These are phyloP conservation scores for Fusarium irregulare DNA, from an alignment of 2,329 filamentous ascomycete species.

Conservation along the genomic window DNA sequence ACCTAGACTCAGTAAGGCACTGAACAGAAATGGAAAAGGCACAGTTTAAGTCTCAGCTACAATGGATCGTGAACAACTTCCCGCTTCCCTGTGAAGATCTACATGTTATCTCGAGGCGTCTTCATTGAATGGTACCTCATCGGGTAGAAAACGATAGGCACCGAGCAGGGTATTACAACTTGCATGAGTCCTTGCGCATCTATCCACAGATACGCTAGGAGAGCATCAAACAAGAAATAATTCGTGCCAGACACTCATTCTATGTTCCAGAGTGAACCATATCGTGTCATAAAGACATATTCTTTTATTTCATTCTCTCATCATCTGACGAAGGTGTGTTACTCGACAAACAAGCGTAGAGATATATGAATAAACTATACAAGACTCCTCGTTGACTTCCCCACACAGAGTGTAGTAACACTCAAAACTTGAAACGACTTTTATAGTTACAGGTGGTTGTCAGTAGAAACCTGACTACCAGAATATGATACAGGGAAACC, in stretches of 20 bases:
- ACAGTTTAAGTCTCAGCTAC: background rate
- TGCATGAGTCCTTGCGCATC: background rate
- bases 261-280: background rate
- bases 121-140: background rate
- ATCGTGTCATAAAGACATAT: background rate
- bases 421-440: background rate
- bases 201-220: accelerated
- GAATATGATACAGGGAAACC: conserved; percentile 29
- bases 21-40: background rate
- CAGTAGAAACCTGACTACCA: background rate
- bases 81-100: background rate
- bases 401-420: background rate
- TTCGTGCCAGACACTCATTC: background rate
- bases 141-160: background rate
- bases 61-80: background rate
- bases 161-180: too few relatives aligned
- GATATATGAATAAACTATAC: background rate
- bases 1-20: background rate
- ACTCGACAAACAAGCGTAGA: background rate
- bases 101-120: background rate
- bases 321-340: background rate
- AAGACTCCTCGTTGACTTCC: background rate
- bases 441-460: conserved; percentile 20
- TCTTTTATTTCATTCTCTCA: background rate
- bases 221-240: background rate